Conservation (phyloP, 768 basidiomycete species). For the Kondoa malvinella region DNA sequence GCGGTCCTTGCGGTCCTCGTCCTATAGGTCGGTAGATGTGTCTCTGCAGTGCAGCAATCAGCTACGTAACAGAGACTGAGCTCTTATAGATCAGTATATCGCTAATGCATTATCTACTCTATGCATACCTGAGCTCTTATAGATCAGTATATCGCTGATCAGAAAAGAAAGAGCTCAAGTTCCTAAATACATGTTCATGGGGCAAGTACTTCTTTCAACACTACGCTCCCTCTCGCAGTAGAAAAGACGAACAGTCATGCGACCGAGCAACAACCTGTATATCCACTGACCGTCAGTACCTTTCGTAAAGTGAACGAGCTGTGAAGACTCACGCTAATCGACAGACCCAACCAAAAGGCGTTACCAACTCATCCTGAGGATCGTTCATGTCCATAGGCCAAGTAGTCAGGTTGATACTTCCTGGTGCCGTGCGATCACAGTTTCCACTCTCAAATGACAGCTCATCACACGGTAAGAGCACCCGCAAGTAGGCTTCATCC, state of each 20-base stretch:
- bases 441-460: slow-evolving; percentile 11
- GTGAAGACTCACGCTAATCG: neutral
- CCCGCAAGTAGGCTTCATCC: slow-evolving; percentile 17
- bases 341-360: neutral
- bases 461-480: slow-evolving; percentile 23
- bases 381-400: neutral
- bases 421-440: neutral
- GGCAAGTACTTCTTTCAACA: too few relatives aligned
- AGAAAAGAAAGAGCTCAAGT: neutral
- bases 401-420: neutral
- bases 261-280: neutral
- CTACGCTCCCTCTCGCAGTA: too few relatives aligned
- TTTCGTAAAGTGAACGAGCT: too few relatives aligned
- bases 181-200: too few relatives aligned
- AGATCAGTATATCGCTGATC: neutral
- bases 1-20: too few relatives aligned
- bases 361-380: neutral
- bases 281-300: too few relatives aligned
- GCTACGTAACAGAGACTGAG: too few relatives aligned
- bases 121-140: too few relatives aligned
- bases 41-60: neutral
- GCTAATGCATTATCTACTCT: too few relatives aligned
- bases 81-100: too few relatives aligned
- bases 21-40: neutral
- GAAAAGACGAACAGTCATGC: neutral